phyloP scores from a whole-genome alignment of 2,329 filamentous ascomycete genomes.

The Fusarium metavorans region DNA sequence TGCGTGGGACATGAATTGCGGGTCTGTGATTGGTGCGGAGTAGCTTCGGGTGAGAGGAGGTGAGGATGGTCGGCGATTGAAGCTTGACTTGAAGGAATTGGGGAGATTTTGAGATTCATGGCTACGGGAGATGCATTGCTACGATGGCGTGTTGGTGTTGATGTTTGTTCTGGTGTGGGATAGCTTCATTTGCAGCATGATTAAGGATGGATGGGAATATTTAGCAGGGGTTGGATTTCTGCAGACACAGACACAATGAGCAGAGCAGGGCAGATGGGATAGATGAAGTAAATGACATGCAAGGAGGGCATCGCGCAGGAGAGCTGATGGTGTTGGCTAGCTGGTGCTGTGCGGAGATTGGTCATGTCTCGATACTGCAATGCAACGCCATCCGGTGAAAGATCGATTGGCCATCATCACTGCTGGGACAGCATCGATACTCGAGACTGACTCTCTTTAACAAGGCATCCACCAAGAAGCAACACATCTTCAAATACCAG shows the following conservation, averaged over 20 bases:
- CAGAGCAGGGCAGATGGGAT: not conserved
- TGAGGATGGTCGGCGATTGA: slow-evolving; percentile 3
- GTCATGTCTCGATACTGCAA: too few species aligned
- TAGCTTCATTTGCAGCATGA: not conserved
- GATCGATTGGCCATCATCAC: not conserved
- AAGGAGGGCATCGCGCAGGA: not conserved
- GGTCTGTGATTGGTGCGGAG: slow-evolving; percentile 51
- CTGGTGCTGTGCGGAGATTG: not conserved
- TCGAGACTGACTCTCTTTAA: not conserved
- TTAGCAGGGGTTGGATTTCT: not conserved
- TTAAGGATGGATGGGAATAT: not conserved
- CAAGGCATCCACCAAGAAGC: too few species aligned
- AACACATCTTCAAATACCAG: too few species aligned
- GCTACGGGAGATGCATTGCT: not conserved
- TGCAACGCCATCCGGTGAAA: too few species aligned
- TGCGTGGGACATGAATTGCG: slow-evolving; percentile 44
- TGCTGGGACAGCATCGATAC: not conserved
- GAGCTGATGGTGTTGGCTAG: not conserved
- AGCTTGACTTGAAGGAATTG: not conserved
- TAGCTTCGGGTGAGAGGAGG: slow-evolving; percentile 51
- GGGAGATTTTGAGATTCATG: not conserved
- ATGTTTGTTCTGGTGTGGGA: not conserved
- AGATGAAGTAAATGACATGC: not conserved
- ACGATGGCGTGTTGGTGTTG: not conserved
- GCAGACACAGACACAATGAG: not conserved